Evolutionary conservation across 2,329 filamentous ascomycete genomes (phyloP).

Genomic region (Trichophyton mentagrophytes): DNA sequence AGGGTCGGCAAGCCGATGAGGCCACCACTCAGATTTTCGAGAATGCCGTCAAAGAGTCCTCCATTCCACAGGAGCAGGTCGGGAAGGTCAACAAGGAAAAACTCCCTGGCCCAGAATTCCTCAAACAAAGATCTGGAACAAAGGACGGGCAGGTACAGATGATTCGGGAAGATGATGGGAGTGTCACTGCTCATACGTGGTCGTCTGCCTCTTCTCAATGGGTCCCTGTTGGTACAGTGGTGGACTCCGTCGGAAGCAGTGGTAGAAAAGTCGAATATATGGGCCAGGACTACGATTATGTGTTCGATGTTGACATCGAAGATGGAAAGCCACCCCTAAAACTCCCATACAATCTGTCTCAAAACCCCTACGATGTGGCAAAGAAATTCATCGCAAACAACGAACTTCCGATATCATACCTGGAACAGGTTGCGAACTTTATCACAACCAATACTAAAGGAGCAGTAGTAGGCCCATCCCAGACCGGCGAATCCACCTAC

Average conservation of each 20-base stretch:
- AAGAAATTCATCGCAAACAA: constrained; percentile 85
- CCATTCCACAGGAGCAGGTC: constrained; percentile 77
- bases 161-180: constrained; percentile 70
- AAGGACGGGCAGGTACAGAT: constrained; percentile 94
- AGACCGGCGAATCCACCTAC: constrained; percentile 54
- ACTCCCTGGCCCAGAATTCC: constrained; percentile 74
- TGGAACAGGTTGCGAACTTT: constrained; percentile 87
- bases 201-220: constrained; percentile 59
- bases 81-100: constrained; percentile 83
- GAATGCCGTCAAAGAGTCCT: constrained; percentile 65
- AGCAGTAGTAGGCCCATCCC: constrained; percentile 64
- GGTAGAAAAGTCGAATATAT: constrained; percentile 64
- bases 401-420: constrained; percentile 71
- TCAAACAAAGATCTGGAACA: constrained; percentile 69
- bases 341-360: constrained; percentile 81
- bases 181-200: constrained; percentile 80
- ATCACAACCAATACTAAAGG: constrained; percentile 83
- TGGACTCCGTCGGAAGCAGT: constrained; percentile 73
- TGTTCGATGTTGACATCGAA: constrained; percentile 93
- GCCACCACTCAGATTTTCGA: constrained; percentile 63
- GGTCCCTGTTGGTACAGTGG: constrained; percentile 86
- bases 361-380: constrained; percentile 85
- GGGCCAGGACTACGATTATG: constrained; percentile 85
- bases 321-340: constrained; percentile 87
- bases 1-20: constrained; percentile 55